A percentile compares a stretch with the other conserved stretches of the same genome.
Evolutionary conservation across 331 rosid species (phyloP).

Genomic region (Telfairia occidentalis): DNA sequence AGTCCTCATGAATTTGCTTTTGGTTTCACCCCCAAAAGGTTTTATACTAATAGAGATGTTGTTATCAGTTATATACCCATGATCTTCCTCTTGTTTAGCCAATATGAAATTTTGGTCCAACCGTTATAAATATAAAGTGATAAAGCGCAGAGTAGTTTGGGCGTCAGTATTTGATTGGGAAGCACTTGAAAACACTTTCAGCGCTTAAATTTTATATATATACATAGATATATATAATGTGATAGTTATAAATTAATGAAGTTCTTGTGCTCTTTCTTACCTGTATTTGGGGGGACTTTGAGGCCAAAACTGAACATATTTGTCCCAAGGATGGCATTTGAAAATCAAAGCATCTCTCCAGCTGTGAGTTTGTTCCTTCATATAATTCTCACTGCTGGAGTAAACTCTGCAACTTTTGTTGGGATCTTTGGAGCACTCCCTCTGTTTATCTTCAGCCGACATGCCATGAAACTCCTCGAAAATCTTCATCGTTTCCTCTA

Average conservation of each 20-base stretch:
- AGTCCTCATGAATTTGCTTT: too few relatives aligned
- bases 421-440: slow-evolving; percentile 30
- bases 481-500: slow-evolving; percentile 28
- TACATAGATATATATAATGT: too few relatives aligned
- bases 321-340: slow-evolving; percentile 41
- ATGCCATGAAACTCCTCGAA: slow-evolving; percentile 36
- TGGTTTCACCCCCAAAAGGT: too few relatives aligned
- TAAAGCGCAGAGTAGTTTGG: too few relatives aligned
- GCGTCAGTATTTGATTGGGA: too few relatives aligned
- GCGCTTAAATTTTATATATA: too few relatives aligned
- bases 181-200: too few relatives aligned
- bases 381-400: slow-evolving; percentile 41
- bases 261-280: slow-evolving; percentile 7
- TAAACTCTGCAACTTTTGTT: slow-evolving; percentile 36
- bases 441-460: slow-evolving; percentile 25
- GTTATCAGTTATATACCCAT: too few relatives aligned
- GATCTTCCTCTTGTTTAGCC: too few relatives aligned
- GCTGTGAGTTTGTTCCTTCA: slow-evolving; percentile 21
- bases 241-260: background rate
- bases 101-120: too few relatives aligned
- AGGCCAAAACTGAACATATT: slow-evolving; percentile 47
- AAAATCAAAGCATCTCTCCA: slow-evolving; percentile 60
- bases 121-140: too few relatives aligned
- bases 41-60: too few relatives aligned
- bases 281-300: slow-evolving; percentile 42